phyloP scores from a whole-genome alignment of 2,329 filamentous ascomycete species.

The Fusarium sp. region DNA sequence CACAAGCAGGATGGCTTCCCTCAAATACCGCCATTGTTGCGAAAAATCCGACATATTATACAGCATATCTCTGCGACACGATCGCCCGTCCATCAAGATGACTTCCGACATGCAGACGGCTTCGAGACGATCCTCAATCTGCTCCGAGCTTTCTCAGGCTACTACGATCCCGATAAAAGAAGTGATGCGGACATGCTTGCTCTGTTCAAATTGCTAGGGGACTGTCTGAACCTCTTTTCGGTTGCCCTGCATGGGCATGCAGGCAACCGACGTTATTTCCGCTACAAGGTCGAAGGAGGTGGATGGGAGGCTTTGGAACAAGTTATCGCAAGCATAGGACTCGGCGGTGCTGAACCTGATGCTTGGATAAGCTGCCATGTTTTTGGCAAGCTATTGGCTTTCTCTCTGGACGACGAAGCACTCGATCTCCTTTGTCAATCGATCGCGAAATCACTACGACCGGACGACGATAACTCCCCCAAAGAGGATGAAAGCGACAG shows the following conservation, averaged over 20 bases:
- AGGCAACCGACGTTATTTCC: slow-evolving; percentile 90
- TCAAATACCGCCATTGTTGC: slow-evolving; percentile 60
- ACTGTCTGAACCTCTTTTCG: slow-evolving; percentile 78
- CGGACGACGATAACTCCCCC: slow-evolving; percentile 44
- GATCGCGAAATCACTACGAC: slow-evolving; percentile 53
- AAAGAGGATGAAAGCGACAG: slow-evolving; percentile 49
- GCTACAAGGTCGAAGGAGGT: slow-evolving; percentile 76
- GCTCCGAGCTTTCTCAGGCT: slow-evolving; percentile 76
- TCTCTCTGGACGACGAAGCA: slow-evolving; percentile 81
- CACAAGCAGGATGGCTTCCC: slow-evolving; percentile 58
- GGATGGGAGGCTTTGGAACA: slow-evolving; percentile 84
- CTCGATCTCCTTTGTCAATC: slow-evolving; percentile 75
- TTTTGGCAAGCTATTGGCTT: slow-evolving; percentile 84
- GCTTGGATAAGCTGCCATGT: slow-evolving; percentile 75
- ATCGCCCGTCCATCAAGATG: slow-evolving; percentile 72
- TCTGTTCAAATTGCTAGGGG: slow-evolving; percentile 76
- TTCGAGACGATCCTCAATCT: slow-evolving; percentile 79
- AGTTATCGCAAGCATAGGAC: slow-evolving; percentile 74
- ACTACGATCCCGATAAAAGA: slow-evolving; percentile 76
- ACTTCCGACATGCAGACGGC: slow-evolving; percentile 83
- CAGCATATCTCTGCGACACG: slow-evolving; percentile 67
- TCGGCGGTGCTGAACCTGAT: slow-evolving; percentile 74
- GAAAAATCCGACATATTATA: slow-evolving; percentile 72
- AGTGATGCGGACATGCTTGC: slow-evolving; percentile 70
- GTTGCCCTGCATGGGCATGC: slow-evolving; percentile 80